Conservation (phyloP, 2,329 filamentous ascomycete genomes). For the Cryphonectria radicalis region DNA sequence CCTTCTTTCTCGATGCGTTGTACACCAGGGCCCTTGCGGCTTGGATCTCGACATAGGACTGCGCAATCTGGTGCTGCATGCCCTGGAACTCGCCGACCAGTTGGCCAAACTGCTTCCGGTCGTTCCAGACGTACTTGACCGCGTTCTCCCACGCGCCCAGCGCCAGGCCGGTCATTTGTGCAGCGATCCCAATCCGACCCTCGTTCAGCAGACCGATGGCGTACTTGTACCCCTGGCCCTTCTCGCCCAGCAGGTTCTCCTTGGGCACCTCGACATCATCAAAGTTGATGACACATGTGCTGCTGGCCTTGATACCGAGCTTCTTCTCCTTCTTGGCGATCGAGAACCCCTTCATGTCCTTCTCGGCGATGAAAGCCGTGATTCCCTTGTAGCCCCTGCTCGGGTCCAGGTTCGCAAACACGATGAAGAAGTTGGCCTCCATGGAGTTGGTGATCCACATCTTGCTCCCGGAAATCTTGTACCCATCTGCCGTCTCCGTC, state of each 20-base stretch:
- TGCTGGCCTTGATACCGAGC: conserved; percentile 92
- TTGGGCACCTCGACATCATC: conserved; percentile 92
- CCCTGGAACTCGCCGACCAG: conserved; percentile 96
- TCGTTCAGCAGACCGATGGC: conserved; percentile 94
- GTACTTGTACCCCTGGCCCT: conserved; percentile 96
- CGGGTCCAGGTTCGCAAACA: conserved; percentile 94
- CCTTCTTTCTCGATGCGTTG: conserved; percentile 97
- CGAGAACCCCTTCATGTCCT: conserved; percentile 83
- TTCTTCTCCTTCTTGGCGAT: conserved; percentile 99
- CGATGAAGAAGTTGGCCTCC: conserved; percentile 94
- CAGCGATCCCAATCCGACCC: conserved; percentile 95
- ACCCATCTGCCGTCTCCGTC: conserved; percentile 79
- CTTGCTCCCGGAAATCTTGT: conserved; percentile 87
- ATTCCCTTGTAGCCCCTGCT: conserved; percentile 96
- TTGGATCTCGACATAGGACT: conserved; percentile 91
- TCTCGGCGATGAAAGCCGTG: conserved; percentile 93
- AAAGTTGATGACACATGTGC: conserved; percentile 96
- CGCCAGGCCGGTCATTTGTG: conserved; percentile 97
- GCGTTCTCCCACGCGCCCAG: conserved; percentile 96
- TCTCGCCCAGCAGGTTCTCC: conserved; percentile 84
- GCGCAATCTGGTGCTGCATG: conserved; percentile 98
- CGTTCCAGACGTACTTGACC: conserved; percentile 95
- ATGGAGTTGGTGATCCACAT: conserved; percentile 99
- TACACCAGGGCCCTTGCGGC: conserved; percentile 91
- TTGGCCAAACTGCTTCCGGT: conserved; percentile 94